phyloP scores from a whole-genome alignment of 805 yeast species.

The Zygotorulaspora chibaensis region DNA sequence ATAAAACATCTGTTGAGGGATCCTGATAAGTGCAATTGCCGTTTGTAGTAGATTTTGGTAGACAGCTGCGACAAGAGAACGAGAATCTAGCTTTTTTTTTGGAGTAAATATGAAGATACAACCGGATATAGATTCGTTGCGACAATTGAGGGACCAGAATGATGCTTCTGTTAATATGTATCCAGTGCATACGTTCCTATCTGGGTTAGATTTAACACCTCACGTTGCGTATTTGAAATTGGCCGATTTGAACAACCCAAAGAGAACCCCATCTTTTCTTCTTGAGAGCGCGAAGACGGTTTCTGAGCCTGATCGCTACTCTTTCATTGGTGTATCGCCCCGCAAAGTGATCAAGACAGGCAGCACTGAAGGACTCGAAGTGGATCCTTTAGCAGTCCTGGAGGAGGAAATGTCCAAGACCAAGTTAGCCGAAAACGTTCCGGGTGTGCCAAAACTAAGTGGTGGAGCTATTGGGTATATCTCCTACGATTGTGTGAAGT shows the following conservation, averaged over 20 bases:
- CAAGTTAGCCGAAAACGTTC: conserved; percentile 64
- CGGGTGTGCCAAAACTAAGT: conserved; percentile 76
- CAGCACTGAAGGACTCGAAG: conserved; percentile 42
- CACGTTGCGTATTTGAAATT: conserved; percentile 86
- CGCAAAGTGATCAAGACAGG: conserved; percentile 82
- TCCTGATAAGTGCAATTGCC: not conserved
- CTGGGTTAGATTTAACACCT: conserved; percentile 79
- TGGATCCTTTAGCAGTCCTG: conserved; percentile 73
- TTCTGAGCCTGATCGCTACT: conserved; percentile 82
- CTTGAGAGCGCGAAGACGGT: conserved; percentile 89
- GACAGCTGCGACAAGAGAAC: not conserved
- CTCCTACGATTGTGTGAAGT: conserved; percentile 93
- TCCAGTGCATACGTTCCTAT: conserved; percentile 72
- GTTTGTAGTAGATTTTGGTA: no score
- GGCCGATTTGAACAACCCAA: conserved; percentile 52
- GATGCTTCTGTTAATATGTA: conserved; percentile 57
- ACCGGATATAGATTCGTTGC: conserved; percentile 47
- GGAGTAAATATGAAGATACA: conserved; percentile 36
- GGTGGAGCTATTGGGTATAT: conserved; percentile 98
- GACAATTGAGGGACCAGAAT: conserved; percentile 39
- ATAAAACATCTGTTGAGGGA: no score
- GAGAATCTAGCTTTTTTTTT: not conserved
- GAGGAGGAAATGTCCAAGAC: conserved; percentile 67
- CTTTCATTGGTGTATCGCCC: conserved; percentile 87
- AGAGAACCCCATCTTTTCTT: conserved; percentile 66